A percentile compares a stretch with the other conserved stretches of the same genome.
Evolutionary conservation across 2,329 filamentous ascomycete genomes (phyloP).

Genomic region (Fusarium vanettenii): DNA sequence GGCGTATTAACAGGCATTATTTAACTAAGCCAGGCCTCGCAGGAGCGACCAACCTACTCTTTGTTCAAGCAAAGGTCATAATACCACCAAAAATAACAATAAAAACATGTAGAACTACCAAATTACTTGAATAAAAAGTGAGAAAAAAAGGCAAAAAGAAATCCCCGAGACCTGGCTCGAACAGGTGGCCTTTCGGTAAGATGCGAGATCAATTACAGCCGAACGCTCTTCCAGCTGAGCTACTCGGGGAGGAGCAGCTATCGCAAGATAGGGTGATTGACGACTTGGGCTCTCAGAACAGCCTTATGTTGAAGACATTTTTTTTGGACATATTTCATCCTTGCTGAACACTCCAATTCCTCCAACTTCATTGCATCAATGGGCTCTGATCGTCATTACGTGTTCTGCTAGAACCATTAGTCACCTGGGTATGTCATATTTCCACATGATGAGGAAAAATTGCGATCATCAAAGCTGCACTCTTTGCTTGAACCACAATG

Average conservation of each 20-base stretch:
- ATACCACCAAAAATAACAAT: neutral
- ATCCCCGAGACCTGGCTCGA: slow-evolving; percentile 38
- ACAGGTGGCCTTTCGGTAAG: slow-evolving; percentile 38
- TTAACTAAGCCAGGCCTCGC: neutral
- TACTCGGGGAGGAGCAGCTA: slow-evolving; percentile 28
- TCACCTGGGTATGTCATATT: neutral
- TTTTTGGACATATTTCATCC: neutral
- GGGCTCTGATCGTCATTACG: neutral
- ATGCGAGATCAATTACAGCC: slow-evolving; percentile 27
- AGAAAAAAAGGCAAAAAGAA: neutral
- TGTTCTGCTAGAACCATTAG: neutral
- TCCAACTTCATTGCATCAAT: neutral
- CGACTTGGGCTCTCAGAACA: neutral
- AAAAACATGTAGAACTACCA: neutral
- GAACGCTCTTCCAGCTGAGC: slow-evolving; percentile 39
- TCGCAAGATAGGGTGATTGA: neutral
- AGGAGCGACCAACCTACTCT: neutral
- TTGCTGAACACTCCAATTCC: neutral
- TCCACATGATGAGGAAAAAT: neutral
- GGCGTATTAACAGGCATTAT: neutral
- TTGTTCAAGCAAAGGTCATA: neutral
- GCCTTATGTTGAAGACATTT: neutral
- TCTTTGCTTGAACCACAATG: neutral
- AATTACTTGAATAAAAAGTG: neutral
- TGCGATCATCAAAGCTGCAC: neutral